Conservation (phyloP, 179 eudicot genomes). For the Heliamphora pulchella region DNA sequence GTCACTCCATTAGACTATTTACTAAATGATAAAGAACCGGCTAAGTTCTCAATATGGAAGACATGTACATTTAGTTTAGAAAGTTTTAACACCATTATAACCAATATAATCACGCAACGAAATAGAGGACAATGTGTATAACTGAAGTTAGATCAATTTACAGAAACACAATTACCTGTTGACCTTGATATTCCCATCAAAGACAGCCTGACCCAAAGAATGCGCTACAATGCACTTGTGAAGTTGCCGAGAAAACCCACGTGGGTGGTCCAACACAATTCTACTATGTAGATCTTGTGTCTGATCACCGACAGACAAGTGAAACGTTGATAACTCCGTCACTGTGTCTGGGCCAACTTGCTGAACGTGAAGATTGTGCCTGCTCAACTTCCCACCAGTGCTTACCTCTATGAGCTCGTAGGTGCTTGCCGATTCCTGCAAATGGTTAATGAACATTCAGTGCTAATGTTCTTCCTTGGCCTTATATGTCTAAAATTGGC, state of each 20-base stretch:
- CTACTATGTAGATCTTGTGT: constrained; percentile 89
- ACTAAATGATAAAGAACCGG: background rate
- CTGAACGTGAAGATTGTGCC: constrained; percentile 88
- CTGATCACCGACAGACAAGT: constrained; percentile 58
- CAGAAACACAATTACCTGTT: constrained; percentile 44
- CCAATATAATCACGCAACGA: background rate
- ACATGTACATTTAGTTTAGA: background rate
- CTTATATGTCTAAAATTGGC: background rate
- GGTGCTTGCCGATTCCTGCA: constrained; percentile 72
- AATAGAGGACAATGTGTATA: background rate
- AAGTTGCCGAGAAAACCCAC: constrained; percentile 74
- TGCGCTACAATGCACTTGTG: constrained; percentile 97
- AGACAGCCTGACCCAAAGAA: constrained; percentile 80
- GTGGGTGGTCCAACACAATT: constrained; percentile 78
- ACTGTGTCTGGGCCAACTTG: constrained; percentile 81
- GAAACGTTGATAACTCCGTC: constrained; percentile 84
- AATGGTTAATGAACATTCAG: background rate
- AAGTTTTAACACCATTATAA: background rate
- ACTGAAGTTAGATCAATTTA: no score
- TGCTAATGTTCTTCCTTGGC: background rate
- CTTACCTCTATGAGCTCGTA: constrained; percentile 83
- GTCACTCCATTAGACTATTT: background rate
- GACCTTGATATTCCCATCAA: constrained; percentile 87
- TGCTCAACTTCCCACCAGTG: constrained; percentile 82
- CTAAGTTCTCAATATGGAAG: background rate